A percentile compares a stretch with the other conserved stretches of the same genome.
phyloP scores from a whole-genome alignment of 2,329 filamentous ascomycete species.

The Neophaeococcomyces aloes region DNA sequence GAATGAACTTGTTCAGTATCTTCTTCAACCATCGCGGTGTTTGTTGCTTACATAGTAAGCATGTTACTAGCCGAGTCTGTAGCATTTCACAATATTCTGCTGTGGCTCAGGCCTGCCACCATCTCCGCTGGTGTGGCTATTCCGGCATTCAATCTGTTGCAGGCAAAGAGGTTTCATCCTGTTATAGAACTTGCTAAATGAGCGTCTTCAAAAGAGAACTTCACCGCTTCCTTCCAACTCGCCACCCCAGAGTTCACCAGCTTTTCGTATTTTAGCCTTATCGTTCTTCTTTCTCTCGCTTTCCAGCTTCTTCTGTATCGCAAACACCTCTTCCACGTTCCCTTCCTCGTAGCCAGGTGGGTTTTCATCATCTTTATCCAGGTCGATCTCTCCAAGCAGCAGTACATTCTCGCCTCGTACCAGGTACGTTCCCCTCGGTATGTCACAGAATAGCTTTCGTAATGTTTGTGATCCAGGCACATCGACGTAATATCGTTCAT shows the following conservation, averaged over 20 bases:
- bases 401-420: slow-evolving; percentile 96
- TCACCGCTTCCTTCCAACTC: slow-evolving; percentile 77
- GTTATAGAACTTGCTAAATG: background rate
- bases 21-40: too few relatives aligned
- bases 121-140: slow-evolving; percentile 12
- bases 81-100: slow-evolving; percentile 48
- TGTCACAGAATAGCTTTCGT: slow-evolving; percentile 66
- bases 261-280: slow-evolving; percentile 59
- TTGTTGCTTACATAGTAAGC: background rate
- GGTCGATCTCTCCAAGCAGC: slow-evolving; percentile 86
- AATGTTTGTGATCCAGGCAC: slow-evolving; percentile 23
- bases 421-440: slow-evolving; percentile 76
- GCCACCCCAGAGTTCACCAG: slow-evolving; percentile 64
- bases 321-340: slow-evolving; percentile 58
- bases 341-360: slow-evolving; percentile 59
- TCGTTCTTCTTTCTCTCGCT: slow-evolving; percentile 59
- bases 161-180: slow-evolving; percentile 1
- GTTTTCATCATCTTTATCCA: slow-evolving; percentile 87
- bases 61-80: slow-evolving; percentile 11
- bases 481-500: slow-evolving; percentile 67
- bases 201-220: slow-evolving; percentile 48
- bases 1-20: background rate
- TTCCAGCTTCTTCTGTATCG: slow-evolving; percentile 62
- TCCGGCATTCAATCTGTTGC: slow-evolving; percentile 2
- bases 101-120: slow-evolving; percentile 10